These are phyloP conservation scores for Spiromastix sp. DNA, from an alignment of 2,329 filamentous ascomycete species.

Conservation along the genomic window DNA sequence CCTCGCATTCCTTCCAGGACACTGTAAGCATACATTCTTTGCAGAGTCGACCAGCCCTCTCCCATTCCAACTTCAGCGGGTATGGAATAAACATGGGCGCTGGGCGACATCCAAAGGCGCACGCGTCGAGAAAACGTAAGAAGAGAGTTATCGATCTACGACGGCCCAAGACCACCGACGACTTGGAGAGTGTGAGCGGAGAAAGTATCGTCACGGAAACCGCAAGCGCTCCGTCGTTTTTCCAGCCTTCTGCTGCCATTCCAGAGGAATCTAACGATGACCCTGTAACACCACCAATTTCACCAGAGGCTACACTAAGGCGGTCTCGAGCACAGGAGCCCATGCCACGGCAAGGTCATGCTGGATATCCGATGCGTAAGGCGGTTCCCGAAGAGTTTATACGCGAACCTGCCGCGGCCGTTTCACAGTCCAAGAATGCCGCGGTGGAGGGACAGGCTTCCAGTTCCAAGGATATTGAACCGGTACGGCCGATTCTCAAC, in stretches of 20 bases:
- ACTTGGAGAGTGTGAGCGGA: constrained; percentile 32
- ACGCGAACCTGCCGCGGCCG: constrained; percentile 12
- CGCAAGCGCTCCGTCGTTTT: constrained; percentile 34
- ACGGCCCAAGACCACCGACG: constrained; percentile 30
- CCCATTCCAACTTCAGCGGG: constrained; percentile 25
- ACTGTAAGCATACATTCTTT: constrained; percentile 55
- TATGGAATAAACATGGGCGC: constrained; percentile 31
- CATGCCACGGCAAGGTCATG: constrained; percentile 16
- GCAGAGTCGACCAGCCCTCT: constrained; percentile 45
- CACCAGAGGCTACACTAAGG: constrained; percentile 29
- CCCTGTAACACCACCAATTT: constrained; percentile 42
- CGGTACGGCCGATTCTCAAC: too few relatives aligned
- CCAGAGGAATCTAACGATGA: constrained; percentile 51
- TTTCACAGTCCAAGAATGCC: too few relatives aligned
- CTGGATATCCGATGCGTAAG: constrained; percentile 16
- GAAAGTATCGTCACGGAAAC: constrained; percentile 32
- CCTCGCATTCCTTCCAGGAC: constrained; percentile 65
- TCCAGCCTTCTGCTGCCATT: constrained; percentile 47
- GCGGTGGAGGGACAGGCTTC: too few relatives aligned
- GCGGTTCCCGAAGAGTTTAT: constrained; percentile 13
- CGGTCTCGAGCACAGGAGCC: constrained; percentile 26
- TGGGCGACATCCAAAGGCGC: constrained; percentile 34
- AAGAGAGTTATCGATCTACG: constrained; percentile 40
- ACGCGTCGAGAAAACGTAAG: constrained; percentile 38
- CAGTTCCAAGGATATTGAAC: too few relatives aligned